These are phyloP conservation scores for Fraxinus quadrangulata DNA, from an alignment of 257 asterid species.

Conservation along the genomic window DNA sequence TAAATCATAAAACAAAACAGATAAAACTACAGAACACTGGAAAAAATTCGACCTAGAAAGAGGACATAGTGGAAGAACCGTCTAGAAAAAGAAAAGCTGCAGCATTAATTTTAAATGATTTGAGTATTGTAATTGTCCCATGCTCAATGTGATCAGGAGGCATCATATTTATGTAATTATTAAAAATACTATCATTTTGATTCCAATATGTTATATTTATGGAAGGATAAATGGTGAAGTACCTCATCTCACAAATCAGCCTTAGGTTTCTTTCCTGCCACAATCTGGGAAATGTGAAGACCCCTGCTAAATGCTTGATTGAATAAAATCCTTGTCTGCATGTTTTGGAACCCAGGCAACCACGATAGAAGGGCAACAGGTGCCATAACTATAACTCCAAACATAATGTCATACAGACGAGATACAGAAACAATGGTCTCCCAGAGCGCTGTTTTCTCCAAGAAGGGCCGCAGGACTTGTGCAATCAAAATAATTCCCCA, in stretches of 20 bases:
- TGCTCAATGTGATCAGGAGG: not conserved
- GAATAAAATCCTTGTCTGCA: constrained; percentile 98
- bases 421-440: constrained; percentile 74
- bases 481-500: constrained; percentile 89
- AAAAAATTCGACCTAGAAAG: not conserved
- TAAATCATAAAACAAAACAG: not conserved
- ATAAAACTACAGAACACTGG: not conserved
- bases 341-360: constrained; percentile 97
- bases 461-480: constrained; percentile 71
- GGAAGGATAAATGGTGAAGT: constrained; percentile 22
- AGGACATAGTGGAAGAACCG: not conserved
- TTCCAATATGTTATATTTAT: constrained; percentile 12
- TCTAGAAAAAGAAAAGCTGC: not conserved
- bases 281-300: constrained; percentile 89
- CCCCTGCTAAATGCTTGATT: constrained; percentile 98
- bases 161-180: not conserved
- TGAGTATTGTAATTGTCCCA: not conserved
- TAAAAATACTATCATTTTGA: not conserved
- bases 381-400: constrained; percentile 85
- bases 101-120: not conserved
- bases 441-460: constrained; percentile 73
- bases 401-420: constrained; percentile 84
- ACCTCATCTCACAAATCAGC: constrained; percentile 62
- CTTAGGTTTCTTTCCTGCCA: constrained; percentile 82
- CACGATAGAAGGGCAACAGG: constrained; percentile 91